Evolutionary conservation across 2,329 filamentous ascomycete genomes (phyloP).

Genomic region (Fusarium sublunatum): DNA sequence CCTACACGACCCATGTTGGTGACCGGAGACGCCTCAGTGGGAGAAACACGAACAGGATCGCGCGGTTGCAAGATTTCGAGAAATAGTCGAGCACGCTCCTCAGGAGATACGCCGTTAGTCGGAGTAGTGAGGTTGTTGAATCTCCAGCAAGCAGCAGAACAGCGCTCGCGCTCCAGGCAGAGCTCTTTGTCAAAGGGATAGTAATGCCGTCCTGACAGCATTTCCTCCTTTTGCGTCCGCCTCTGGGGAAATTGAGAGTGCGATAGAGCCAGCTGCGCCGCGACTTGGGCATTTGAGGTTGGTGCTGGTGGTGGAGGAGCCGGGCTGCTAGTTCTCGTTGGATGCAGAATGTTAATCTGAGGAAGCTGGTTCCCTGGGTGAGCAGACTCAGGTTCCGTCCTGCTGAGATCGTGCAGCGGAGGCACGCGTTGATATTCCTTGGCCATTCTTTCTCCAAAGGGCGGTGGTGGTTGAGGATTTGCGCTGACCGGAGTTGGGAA

Average conservation of each 20-base stretch:
- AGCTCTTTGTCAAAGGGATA: slow-evolving; percentile 82
- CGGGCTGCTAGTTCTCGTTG: slow-evolving; percentile 62
- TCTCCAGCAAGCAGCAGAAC: slow-evolving; percentile 81
- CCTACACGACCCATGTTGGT: slow-evolving; percentile 73
- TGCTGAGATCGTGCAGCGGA: slow-evolving; percentile 68
- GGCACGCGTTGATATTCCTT: slow-evolving; percentile 72
- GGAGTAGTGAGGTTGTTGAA: slow-evolving; percentile 84
- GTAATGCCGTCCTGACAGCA: slow-evolving; percentile 84
- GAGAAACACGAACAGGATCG: slow-evolving; percentile 67
- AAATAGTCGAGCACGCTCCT: slow-evolving; percentile 77
- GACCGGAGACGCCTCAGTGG: slow-evolving; percentile 62
- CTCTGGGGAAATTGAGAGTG: slow-evolving; percentile 62
- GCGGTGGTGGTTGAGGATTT: slow-evolving; percentile 55
- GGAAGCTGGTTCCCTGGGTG: slow-evolving; percentile 64
- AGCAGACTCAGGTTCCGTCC: slow-evolving; percentile 66
- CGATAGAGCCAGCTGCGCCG: slow-evolving; percentile 69
- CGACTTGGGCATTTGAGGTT: slow-evolving; percentile 62
- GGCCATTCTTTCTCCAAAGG: slow-evolving; percentile 61
- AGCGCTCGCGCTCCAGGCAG: slow-evolving; percentile 84
- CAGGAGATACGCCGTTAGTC: slow-evolving; percentile 74
- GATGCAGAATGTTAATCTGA: slow-evolving; percentile 67
- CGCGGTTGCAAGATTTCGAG: slow-evolving; percentile 76
- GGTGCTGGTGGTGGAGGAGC: slow-evolving; percentile 53
- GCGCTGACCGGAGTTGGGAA: slow-evolving; percentile 74
- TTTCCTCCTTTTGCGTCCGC: slow-evolving; percentile 86